Evolutionary conservation across 257 asterid genomes (phyloP).

Genomic region (Anisodus tanguticus): DNA sequence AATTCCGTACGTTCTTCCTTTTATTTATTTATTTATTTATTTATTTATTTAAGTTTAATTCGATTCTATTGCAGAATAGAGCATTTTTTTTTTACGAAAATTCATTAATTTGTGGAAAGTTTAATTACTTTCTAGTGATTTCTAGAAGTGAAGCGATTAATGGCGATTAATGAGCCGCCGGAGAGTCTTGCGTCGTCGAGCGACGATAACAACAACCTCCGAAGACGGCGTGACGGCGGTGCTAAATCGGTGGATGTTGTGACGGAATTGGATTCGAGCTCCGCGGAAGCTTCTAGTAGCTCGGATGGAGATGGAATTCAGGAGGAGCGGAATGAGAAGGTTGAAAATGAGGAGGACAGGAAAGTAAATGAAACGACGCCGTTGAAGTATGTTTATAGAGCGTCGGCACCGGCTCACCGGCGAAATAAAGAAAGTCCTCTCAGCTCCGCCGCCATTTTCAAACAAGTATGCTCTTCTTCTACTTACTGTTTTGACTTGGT

Average conservation of each 20-base stretch:
- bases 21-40: no score
- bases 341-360: slow-evolving; percentile 23
- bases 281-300: slow-evolving; percentile 27
- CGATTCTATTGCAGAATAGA: no score
- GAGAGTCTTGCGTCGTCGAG: slow-evolving; percentile 43
- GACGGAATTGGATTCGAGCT: slow-evolving; percentile 34
- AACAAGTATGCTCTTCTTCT: slow-evolving; percentile 55
- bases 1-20: no score
- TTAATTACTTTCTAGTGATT: not conserved
- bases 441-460: slow-evolving; percentile 92
- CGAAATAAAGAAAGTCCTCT: slow-evolving; percentile 90
- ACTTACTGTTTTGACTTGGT: no score
- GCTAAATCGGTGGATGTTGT: slow-evolving; percentile 27
- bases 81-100: no score
- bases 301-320: slow-evolving; percentile 30
- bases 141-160: not conserved
- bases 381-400: slow-evolving; percentile 62
- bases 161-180: slow-evolving; percentile 53
- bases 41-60: no score
- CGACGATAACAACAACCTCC: slow-evolving; percentile 44
- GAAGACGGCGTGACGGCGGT: slow-evolving; percentile 50
- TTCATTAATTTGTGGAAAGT: not conserved
- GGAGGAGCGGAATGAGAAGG: not conserved
- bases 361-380: slow-evolving; percentile 40
- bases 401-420: slow-evolving; percentile 90